phyloP scores from a whole-genome alignment of 495 filamentous ascomycete species.

The Evansstolkia leycettana region DNA sequence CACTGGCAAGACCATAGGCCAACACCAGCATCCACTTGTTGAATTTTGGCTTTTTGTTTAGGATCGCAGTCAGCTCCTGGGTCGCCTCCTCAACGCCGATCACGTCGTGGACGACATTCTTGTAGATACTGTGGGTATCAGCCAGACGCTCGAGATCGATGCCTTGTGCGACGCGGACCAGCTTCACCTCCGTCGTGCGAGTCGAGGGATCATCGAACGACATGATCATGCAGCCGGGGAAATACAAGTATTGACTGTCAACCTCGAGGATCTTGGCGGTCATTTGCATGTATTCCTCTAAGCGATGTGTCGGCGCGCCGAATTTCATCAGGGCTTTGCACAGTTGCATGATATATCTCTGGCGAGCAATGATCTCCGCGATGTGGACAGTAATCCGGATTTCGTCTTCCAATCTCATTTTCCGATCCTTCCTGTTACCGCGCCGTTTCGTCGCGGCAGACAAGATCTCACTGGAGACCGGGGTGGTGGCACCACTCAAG shows the following conservation, averaged over 20 bases:
- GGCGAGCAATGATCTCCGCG: conserved; percentile 61
- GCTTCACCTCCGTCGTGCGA: conserved; percentile 81
- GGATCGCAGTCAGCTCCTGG: conserved; percentile 44
- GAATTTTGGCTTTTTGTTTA: conserved; percentile 41
- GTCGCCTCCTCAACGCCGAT: conserved; percentile 72
- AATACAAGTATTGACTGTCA: conserved; percentile 78
- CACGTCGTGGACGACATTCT: conserved; percentile 79
- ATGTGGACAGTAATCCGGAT: conserved; percentile 75
- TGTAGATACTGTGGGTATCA: conserved; percentile 78
- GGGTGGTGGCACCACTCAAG: conserved; percentile 12
- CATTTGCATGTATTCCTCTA: conserved; percentile 81
- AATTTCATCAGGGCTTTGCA: conserved; percentile 77
- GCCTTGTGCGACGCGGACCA: conserved; percentile 60
- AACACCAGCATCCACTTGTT: conserved; percentile 54
- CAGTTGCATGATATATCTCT: conserved; percentile 75
- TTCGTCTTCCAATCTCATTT: conserved; percentile 33
- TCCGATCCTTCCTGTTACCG: conserved; percentile 14
- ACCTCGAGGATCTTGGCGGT: conserved; percentile 74
- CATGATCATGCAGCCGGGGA: conserved; percentile 88
- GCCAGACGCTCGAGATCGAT: conserved; percentile 72
- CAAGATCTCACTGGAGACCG: conserved; percentile 13
- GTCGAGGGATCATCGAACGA: conserved; percentile 80
- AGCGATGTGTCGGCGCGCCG: conserved; percentile 60
- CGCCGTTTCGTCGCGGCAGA: conserved; percentile 14
- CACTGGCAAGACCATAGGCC: conserved; percentile 72